Conservation (phyloP, 768 basidiomycete genomes). For the Mycena crocata region DNA sequence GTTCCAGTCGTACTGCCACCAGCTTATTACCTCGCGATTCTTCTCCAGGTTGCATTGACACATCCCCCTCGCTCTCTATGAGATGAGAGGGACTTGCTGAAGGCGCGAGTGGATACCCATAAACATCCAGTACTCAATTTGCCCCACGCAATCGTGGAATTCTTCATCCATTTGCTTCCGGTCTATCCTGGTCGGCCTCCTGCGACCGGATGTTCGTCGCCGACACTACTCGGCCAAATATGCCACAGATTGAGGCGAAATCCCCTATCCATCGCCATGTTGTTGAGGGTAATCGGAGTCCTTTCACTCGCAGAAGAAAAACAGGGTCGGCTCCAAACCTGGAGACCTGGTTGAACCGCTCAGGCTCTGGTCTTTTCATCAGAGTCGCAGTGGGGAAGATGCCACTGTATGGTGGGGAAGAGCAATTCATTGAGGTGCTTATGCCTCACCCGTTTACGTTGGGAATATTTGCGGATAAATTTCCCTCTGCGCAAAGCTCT, state of each 20-base stretch:
- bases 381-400: background rate
- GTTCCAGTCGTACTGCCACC: no score
- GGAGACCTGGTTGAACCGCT: background rate
- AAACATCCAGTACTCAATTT: background rate
- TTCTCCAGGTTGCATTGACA: background rate
- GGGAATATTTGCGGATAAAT: background rate
- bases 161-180: background rate
- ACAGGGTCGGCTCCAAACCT: background rate
- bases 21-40: background rate
- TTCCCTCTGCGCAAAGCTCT: background rate
- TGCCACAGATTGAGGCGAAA: background rate
- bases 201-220: background rate
- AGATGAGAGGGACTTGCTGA: background rate
- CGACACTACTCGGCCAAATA: background rate
- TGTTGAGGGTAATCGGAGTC: background rate
- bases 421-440: background rate
- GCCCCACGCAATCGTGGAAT: background rate
- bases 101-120: background rate
- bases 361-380: background rate
- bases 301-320: background rate
- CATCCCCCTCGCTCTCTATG: background rate
- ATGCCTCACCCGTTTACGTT: background rate
- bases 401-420: background rate
- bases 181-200: background rate
- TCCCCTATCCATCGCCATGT: background rate